Conservation (phyloP, 2,329 filamentous ascomycete genomes). For the Neocucurbitaria cava region DNA sequence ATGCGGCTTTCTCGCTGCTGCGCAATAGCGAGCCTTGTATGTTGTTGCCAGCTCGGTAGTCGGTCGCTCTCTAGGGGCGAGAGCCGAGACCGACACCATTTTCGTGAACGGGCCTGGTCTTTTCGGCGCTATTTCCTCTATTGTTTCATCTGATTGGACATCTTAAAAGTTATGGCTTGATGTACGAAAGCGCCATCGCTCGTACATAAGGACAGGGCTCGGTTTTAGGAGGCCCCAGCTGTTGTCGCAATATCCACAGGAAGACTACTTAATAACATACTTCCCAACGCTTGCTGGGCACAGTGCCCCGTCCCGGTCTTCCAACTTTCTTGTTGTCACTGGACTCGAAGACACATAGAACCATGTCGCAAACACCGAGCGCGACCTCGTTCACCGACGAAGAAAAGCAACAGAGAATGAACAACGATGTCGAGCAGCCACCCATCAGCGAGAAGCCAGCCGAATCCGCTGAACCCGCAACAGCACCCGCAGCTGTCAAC, state of each 20-base stretch:
- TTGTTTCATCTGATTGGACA: neutral
- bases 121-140: neutral
- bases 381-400: conserved; percentile 23
- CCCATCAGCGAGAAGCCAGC: conserved; percentile 17
- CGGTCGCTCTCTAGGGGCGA: neutral
- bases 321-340: neutral
- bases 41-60: neutral
- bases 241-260: neutral
- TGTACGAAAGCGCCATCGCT: neutral
- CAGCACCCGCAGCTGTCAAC: conserved; percentile 19
- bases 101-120: neutral
- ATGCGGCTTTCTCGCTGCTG: neutral
- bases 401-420: conserved; percentile 13
- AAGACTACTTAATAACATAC: neutral
- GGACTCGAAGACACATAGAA: neutral
- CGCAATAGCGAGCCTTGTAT: neutral
- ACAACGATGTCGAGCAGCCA: conserved; percentile 23
- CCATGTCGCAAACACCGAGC: conserved; percentile 20
- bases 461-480: conserved; percentile 1
- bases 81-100: conserved; percentile 1
- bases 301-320: neutral
- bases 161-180: neutral
- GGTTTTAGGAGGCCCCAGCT: neutral
- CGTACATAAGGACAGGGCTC: neutral
- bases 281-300: neutral